phyloP scores from a whole-genome alignment of 495 filamentous ascomycete genomes.

The Penicillium verhagenii region DNA sequence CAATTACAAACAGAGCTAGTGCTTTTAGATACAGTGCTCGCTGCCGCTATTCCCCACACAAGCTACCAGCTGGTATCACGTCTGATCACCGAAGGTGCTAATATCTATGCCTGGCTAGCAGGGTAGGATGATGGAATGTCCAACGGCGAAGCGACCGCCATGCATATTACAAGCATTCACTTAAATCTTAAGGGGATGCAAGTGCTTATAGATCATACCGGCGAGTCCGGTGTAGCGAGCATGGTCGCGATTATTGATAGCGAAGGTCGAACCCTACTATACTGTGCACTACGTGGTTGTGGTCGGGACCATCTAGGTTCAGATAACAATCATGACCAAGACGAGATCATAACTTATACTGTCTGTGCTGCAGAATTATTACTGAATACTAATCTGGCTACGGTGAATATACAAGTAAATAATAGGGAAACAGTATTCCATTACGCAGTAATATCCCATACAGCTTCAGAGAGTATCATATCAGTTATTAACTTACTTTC shows the following conservation, averaged over 20 bases:
- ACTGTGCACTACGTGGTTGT: not conserved
- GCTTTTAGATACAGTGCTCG: not conserved
- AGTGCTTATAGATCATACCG: not conserved
- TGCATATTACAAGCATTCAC: not conserved
- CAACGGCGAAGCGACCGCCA: not conserved
- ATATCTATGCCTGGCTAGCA: not conserved
- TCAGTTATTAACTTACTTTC: too few species aligned
- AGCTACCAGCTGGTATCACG: not conserved
- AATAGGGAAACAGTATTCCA: not conserved
- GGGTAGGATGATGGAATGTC: not conserved
- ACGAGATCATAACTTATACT: not conserved
- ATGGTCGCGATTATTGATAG: not conserved
- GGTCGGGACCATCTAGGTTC: not conserved
- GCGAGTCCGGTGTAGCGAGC: not conserved
- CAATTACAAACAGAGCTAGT: too few species aligned
- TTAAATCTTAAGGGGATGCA: conserved; percentile 1
- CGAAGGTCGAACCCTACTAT: not conserved
- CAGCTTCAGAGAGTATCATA: not conserved
- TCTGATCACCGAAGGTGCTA: conserved; percentile 2
- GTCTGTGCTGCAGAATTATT: not conserved
- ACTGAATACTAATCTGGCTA: not conserved
- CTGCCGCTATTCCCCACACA: not conserved
- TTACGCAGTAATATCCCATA: not conserved
- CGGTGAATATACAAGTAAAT: not conserved
- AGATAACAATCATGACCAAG: not conserved